Evolutionary conservation across 495 filamentous ascomycete species (phyloP).

Genomic region (Neurospora africana): DNA sequence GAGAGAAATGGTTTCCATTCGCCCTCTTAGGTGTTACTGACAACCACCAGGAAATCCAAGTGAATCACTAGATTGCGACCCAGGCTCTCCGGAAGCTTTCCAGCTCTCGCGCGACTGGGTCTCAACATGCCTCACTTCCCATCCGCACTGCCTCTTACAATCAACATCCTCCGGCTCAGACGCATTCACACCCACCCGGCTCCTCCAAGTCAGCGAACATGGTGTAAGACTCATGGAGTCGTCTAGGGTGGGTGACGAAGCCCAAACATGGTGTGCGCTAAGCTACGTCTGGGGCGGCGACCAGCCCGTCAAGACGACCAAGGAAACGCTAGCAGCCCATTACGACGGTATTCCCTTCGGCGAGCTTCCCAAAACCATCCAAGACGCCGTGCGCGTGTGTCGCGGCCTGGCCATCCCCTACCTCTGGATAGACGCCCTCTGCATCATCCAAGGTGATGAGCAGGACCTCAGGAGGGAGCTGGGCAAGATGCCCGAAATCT

Average conservation of each 20-base stretch:
- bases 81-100: neutral
- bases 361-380: neutral
- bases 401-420: neutral
- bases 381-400: constrained; percentile 1
- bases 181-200: neutral
- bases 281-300: constrained; percentile 7
- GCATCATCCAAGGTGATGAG: constrained; percentile 1
- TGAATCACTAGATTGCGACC: neutral
- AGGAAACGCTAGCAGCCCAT: neutral
- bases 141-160: neutral
- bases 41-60: neutral
- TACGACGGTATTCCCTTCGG: neutral
- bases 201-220: neutral
- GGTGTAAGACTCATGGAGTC: neutral
- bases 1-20: neutral
- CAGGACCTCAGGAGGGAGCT: neutral
- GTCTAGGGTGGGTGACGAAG: neutral
- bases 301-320: constrained; percentile 2
- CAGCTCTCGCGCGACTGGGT: neutral
- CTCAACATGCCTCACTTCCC: neutral
- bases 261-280: neutral
- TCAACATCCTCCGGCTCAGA: neutral
- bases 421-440: constrained; percentile 4
- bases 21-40: neutral
- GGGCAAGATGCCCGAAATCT: constrained; percentile 1